Base-by-base conservation (phyloP, 352 stramenopile species). In the Pythium aristosporum region DNA sequence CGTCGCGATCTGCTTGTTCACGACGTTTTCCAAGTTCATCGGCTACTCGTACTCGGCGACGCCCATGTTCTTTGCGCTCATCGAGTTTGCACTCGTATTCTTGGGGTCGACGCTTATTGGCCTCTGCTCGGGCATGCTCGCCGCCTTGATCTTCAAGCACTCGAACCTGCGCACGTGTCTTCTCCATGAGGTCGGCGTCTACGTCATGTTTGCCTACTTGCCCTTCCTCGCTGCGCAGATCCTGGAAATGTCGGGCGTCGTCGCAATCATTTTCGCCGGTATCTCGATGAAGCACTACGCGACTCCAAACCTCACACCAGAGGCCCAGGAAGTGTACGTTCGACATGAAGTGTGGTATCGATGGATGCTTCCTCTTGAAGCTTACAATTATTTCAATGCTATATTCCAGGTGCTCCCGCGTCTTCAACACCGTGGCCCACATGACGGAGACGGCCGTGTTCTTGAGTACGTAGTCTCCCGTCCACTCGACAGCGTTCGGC, bases 391-490 rank as follows among this genome's bases (percentile, higher is more conserved):
- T 3, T 46, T 13, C 16, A 15, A 28, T 16, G 36, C 23, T 55
- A 12, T 23, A 30, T 21, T 12, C 12, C 62, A 92, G 84, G n/a
- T 91, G 81, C 71, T 88, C 84, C 44, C 80, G 81, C 12, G 73
- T 98, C 8, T 98, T 98, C 67, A 91, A 96, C 61, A 89, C 94
- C 1, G 67, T 96, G n/a, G 82, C 92, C 15, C 87, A 98, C 74
- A 83, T 98, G 68, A 82, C 90, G 9, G 94, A 98, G 71, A 97
- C 91, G 0, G 79, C 88, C 0, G 94, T 98, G 48, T 98, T 98
- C 74, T 73, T 98, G 60, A 92, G 87, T 95, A 56, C 11, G 39
- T 42, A 23, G 1, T n/a, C 18, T 13, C 41, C 23, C 44, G 12
- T 53, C 11, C 42, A 23, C 39, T 56, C n/a, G 8, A n/a, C 39